phyloP scores from a whole-genome alignment of 2,329 filamentous ascomycete species.

The Coniochaeta pulveracea region DNA sequence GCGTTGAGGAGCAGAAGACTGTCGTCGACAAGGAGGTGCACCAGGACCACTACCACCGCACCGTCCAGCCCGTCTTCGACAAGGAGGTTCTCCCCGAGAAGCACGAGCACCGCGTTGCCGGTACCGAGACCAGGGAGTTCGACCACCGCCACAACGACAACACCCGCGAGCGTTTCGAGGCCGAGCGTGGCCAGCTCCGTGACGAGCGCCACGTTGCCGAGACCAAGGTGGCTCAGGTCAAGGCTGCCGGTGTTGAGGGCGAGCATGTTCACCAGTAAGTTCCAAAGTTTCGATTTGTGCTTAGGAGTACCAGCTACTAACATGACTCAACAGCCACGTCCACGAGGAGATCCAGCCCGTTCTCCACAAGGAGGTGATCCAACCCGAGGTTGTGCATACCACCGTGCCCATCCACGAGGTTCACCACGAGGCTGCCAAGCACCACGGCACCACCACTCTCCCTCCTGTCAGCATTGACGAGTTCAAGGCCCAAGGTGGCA shows the following conservation, averaged over 20 bases:
- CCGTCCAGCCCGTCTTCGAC: slow-evolving; percentile 48
- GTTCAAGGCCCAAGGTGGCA: slow-evolving; percentile 43
- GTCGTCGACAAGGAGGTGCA: slow-evolving; percentile 59
- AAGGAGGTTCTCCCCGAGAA: slow-evolving; percentile 38
- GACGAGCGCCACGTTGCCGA: slow-evolving; percentile 33
- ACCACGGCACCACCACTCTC: slow-evolving; percentile 53
- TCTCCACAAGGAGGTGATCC: slow-evolving; percentile 56
- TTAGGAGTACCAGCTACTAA: neutral
- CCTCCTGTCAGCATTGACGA: slow-evolving; percentile 54
- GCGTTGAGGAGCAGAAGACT: slow-evolving; percentile 49
- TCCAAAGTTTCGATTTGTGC: too few species aligned
- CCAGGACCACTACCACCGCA: slow-evolving; percentile 62
- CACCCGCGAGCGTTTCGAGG: slow-evolving; percentile 32
- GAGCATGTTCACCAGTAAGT: slow-evolving; percentile 49
- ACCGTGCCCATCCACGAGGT: slow-evolving; percentile 62
- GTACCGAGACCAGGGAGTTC: slow-evolving; percentile 48
- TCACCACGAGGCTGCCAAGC: slow-evolving; percentile 54
- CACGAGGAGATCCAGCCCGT: slow-evolving; percentile 62
- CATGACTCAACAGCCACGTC: slow-evolving; percentile 29
- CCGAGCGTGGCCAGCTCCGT: slow-evolving; percentile 43
- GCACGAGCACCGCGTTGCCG: slow-evolving; percentile 46
- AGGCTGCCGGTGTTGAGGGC: slow-evolving; percentile 38
- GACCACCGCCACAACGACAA: slow-evolving; percentile 46
- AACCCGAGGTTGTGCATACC: slow-evolving; percentile 59
- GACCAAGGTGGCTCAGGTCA: slow-evolving; percentile 34